phyloP scores from a whole-genome alignment of 1,284 basidiomycete genomes.

The Pholiota adiposa region DNA sequence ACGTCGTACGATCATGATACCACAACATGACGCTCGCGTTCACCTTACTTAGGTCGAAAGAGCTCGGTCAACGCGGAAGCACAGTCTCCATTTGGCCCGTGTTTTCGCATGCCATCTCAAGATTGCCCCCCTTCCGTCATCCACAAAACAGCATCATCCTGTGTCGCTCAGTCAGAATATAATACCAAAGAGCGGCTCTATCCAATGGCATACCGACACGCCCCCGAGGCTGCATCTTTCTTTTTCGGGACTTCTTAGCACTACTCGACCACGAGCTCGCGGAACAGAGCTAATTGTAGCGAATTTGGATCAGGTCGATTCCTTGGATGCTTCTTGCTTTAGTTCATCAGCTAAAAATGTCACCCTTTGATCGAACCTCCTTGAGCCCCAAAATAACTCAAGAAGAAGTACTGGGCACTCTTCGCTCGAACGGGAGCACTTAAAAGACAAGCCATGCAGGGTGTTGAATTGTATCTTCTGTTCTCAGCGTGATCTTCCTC shows the following conservation, averaged over 20 bases:
- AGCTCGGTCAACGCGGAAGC: conserved; percentile 5
- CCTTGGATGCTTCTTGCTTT: conserved; percentile 6
- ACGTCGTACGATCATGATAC: neutral
- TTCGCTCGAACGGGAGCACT: conserved; percentile 1
- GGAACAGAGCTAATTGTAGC: conserved; percentile 3
- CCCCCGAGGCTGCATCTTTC: neutral
- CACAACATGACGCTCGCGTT: neutral
- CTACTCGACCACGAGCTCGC: conserved; percentile 4
- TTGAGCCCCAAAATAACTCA: neutral
- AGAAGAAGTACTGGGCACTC: neutral
- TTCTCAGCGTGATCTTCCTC: neutral
- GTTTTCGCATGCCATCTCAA: conserved; percentile 14
- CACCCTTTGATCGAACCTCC: conserved; percentile 21
- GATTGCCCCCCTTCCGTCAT: neutral
- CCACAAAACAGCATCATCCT: neutral
- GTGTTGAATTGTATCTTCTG: neutral
- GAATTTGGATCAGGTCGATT: conserved; percentile 6
- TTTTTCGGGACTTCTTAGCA: conserved; percentile 8
- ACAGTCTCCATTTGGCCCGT: conserved; percentile 5
- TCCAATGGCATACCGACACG: conserved; percentile 18
- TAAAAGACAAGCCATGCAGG: conserved; percentile 15
- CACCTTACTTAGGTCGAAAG: conserved; percentile 8
- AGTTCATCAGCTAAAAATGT: conserved; percentile 8
- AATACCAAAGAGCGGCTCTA: neutral
- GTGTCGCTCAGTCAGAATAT: neutral